These are phyloP conservation scores for Mucor circinelloides DNA, from an alignment of 371 early-diverging fungal species.

Conservation along the genomic window DNA sequence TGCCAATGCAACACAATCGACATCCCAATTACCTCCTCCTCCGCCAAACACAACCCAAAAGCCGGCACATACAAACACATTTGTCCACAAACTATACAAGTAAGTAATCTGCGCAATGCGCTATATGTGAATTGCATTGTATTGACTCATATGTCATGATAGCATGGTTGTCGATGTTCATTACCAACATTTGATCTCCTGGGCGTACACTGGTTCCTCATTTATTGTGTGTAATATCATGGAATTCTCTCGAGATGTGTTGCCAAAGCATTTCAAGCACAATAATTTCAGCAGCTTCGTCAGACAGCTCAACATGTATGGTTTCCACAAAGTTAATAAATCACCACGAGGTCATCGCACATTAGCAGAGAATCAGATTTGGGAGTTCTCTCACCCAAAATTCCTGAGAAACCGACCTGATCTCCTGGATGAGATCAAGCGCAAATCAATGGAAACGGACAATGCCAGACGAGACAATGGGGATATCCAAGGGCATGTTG, in stretches of 20 bases:
- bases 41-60: slow-evolving; percentile 30
- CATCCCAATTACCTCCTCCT: slow-evolving; percentile 23
- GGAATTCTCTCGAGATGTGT: slow-evolving; percentile 78
- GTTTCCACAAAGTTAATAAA: slow-evolving; percentile 89
- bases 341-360: slow-evolving; percentile 84
- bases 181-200: slow-evolving; percentile 82
- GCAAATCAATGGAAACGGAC: slow-evolving; percentile 84
- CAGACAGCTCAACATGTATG: slow-evolving; percentile 89
- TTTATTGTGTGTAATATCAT: slow-evolving; percentile 91
- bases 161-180: slow-evolving; percentile 84
- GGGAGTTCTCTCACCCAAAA: slow-evolving; percentile 91
- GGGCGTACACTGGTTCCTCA: slow-evolving; percentile 83
- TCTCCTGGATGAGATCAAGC: slow-evolving; percentile 81
- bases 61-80: slow-evolving; percentile 37
- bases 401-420: slow-evolving; percentile 81
- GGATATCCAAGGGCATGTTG: slow-evolving; percentile 71
- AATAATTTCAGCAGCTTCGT: slow-evolving; percentile 90
- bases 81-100: slow-evolving; percentile 54
- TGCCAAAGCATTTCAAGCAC: slow-evolving; percentile 88
- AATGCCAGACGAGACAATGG: slow-evolving; percentile 70
- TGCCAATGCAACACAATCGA: background rate
- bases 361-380: slow-evolving; percentile 82
- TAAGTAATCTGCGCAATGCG: slow-evolving; percentile 28
- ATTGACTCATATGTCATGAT: slow-evolving; percentile 7
- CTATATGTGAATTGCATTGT: slow-evolving; percentile 37